Percentiles rank a stretch among this genome's conserved stretches.
Evolutionary conservation across 129 eudicot species (phyloP).

Genomic region (Smallanthus sonchifolius): DNA sequence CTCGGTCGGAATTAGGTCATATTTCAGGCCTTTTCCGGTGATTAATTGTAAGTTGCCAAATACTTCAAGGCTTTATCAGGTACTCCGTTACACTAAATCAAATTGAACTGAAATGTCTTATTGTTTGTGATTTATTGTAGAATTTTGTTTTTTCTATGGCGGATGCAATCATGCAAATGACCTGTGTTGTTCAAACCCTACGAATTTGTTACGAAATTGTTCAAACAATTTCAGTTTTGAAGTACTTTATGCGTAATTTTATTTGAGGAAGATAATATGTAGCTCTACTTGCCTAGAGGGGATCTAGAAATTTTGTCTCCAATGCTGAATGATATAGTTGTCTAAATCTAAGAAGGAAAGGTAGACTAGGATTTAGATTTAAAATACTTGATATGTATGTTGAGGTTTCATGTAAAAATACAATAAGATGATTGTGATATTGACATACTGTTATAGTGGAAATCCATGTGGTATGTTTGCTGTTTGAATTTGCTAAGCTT

Average conservation of each 20-base stretch:
- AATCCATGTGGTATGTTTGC: background rate
- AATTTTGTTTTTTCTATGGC: background rate
- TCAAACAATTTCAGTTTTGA: background rate
- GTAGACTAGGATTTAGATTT: background rate
- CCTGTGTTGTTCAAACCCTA: background rate
- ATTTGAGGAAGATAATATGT: background rate
- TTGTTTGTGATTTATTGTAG: background rate
- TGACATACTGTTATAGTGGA: background rate
- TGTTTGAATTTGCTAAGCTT: background rate
- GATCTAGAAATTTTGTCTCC: background rate
- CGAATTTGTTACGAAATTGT: background rate
- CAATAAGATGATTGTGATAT: conserved; percentile 1
- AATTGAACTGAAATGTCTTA: background rate
- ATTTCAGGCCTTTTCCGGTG: conserved; percentile 9
- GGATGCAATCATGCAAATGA: no score
- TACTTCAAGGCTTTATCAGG: conserved; percentile 21
- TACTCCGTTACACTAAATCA: background rate
- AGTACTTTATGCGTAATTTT: background rate
- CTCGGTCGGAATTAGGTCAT: conserved; percentile 23
- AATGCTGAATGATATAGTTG: background rate
- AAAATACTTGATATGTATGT: background rate
- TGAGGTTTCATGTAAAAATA: conserved; percentile 4
- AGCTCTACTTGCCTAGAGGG: background rate
- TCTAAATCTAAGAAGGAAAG: background rate
- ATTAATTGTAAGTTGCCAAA: background rate